Base-by-base conservation (phyloP, 73 alveolate genomes). In the Paramecium pentaurelia region DNA sequence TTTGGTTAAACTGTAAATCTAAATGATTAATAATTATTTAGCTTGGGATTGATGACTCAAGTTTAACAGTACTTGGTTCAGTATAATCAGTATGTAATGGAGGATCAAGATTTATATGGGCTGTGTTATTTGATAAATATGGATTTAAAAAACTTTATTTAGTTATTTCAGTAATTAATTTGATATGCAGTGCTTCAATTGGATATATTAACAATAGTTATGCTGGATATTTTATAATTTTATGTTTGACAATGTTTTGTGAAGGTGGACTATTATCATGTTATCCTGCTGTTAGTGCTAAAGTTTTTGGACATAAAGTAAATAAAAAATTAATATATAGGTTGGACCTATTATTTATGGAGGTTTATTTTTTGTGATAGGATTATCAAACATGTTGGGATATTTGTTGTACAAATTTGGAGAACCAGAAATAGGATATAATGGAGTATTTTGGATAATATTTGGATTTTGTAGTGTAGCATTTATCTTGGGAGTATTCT, bases 241-340 rank as follows among this genome's bases (percentile, higher is more conserved):
- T 80, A 64, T 80, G 91, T 42, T 3, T 80, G 18, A 80, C 51
- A 20, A 45, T 80, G 77, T 11, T 36, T 80, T 42, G 77, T 45
- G 91, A 80, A 25, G 91, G 91, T 38, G 91, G 91, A 20, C 16
- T 80, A 25, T 25, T 80, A 8, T 42, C 91, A 1, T 42, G 64
- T 18, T 80, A 20, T n/a, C 91, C 91, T 20, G 91, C 75, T 0
- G 58, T 80, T 4, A 32, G 64, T 42, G 91, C 91, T n/a, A 45
- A 80, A 25, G 58, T 80, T 0, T 80, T 80, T 47, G 91, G 91
- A 22, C 91, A 80, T 80, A 80, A 80, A 47, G 91, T 80, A 47
- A 73, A 4, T 12, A 0, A 7, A 12, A 27, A 8, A 34, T 16
- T 18, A 27, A 80, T 45, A 25, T n/a, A 22, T 45, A 80, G 91